Evolutionary conservation across 495 filamentous ascomycete genomes (phyloP), one percentile per base, ranked within the genome.

Genomic region (Copromyces sp.): DNA sequence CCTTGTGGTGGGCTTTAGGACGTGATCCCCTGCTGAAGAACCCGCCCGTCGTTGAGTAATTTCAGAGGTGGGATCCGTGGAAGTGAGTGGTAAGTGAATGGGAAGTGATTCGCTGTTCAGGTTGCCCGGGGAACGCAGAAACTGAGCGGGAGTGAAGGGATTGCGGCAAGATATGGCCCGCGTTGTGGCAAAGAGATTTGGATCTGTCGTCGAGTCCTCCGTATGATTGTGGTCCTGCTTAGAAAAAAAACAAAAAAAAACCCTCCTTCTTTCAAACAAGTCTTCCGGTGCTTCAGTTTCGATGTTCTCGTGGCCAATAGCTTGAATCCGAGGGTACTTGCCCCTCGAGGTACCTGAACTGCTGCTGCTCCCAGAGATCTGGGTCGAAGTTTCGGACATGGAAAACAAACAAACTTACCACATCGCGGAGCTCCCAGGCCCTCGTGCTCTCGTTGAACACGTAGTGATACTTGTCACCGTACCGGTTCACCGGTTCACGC

Each of bases 361-460:
- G 14, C 53, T 35, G 24, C 29, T 65, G 53, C 14, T 65, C 14
- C 53, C 29, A 17, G 0, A 17, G 6, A 0, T 14, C 29, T 41
- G 17, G 37, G 42, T 20, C 68, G 72, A 3, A 29, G 20, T 37
- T 4, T 70, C 17, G 29, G 24, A 32, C 17, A 70, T 17, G 40
- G 4, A 42, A 59, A 32, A 6, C 68, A 70, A 71, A 59, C 20
- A 3, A 35, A 74, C 78, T 70, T 70, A 80, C 78, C 2, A 61
- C 68, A 29, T 71, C n/a, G n/a, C 72, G 70, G 32, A 76, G 73
- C 41, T 80, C 38, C 80, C 81, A 83, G 41, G 69, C 61, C 29
- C 29, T 65, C 29, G 53, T 69, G 70, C n/a, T 80, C 29, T 65
- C 80, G 68, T 82, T 78, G 79, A 77, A 83, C 20, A 78, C 77